These are phyloP conservation scores for Heterobasidion occidentale DNA, from an alignment of 1,284 basidiomycete species.

Conservation along the genomic window DNA sequence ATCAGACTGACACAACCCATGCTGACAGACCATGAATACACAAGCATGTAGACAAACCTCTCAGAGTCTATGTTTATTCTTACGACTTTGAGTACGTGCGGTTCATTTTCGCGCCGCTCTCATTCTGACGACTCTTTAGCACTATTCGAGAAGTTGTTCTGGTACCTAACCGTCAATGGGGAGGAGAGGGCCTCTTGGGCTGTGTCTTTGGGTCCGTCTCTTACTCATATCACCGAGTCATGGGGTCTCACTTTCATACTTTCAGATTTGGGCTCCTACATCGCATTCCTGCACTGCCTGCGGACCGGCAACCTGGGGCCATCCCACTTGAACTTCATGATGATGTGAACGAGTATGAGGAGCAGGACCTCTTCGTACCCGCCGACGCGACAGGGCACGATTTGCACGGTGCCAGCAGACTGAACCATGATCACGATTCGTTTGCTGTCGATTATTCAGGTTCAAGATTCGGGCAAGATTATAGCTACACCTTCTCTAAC, in stretches of 20 bases:
- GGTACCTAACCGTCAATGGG: conserved; percentile 94
- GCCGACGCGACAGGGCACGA: conserved; percentile 37
- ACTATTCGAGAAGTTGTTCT: conserved; percentile 87
- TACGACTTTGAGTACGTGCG: conserved; percentile 90
- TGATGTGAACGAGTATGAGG: conserved; percentile 41
- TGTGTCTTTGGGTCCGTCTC: conserved; percentile 83
- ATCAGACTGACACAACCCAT: neutral
- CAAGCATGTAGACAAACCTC: conserved; percentile 87
- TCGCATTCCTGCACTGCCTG: conserved; percentile 71
- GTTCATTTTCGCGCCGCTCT: conserved; percentile 6
- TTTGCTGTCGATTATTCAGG: conserved; percentile 3
- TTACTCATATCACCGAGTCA: neutral
- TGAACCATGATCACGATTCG: conserved; percentile 19
- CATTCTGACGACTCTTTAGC: conserved; percentile 32
- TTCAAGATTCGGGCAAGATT: conserved; percentile 9
- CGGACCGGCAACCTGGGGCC: conserved; percentile 43
- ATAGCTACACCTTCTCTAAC: conserved; percentile 7
- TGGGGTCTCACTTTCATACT: neutral
- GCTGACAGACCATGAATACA: too few species aligned
- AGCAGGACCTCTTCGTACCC: conserved; percentile 63
- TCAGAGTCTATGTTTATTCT: conserved; percentile 94
- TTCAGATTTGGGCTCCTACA: conserved; percentile 77
- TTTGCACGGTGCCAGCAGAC: conserved; percentile 14
- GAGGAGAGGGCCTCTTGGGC: conserved; percentile 87
- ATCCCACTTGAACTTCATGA: conserved; percentile 40